A percentile compares a stretch with the other conserved stretches of the same genome.
Evolutionary conservation across 495 filamentous ascomycete genomes (phyloP).

Genomic region (Hyaloscypha finlandica): DNA sequence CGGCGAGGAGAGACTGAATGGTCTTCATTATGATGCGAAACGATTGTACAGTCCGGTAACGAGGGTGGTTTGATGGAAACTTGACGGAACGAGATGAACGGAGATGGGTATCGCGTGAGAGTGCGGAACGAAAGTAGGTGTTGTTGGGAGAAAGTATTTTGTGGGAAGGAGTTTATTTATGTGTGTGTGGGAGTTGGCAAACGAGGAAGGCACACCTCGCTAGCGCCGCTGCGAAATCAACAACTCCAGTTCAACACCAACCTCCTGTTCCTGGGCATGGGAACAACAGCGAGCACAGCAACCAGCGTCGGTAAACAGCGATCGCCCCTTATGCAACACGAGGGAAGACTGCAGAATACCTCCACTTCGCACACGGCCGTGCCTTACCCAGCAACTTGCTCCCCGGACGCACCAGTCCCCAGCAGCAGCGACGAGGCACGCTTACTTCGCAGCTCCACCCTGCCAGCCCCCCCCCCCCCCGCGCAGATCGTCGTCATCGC

Average conservation of each 20-base stretch:
- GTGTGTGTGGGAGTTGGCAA: background rate
- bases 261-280: background rate
- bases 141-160: background rate
- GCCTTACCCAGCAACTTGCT: background rate
- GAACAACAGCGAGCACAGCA: background rate
- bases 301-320: background rate
- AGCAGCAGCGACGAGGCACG: background rate
- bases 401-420: background rate
- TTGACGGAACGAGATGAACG: background rate
- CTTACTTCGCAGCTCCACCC: background rate
- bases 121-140: slow-evolving; percentile 15
- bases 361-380: background rate
- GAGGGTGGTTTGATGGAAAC: slow-evolving; percentile 15
- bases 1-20: slow-evolving; percentile 38
- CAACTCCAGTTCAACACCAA: background rate
- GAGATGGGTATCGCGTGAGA: slow-evolving; percentile 3
- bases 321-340: background rate
- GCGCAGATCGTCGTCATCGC: slow-evolving; percentile 15
- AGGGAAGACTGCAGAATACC: background rate
- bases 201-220: background rate
- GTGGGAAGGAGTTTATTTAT: slow-evolving; percentile 3
- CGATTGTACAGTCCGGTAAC: slow-evolving; percentile 24
- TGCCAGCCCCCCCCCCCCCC: background rate
- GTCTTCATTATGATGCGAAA: slow-evolving; percentile 40
- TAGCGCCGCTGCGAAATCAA: background rate